Conservation (phyloP, 2,329 filamentous ascomycete species). For the Ampelomyces quisqualis region DNA sequence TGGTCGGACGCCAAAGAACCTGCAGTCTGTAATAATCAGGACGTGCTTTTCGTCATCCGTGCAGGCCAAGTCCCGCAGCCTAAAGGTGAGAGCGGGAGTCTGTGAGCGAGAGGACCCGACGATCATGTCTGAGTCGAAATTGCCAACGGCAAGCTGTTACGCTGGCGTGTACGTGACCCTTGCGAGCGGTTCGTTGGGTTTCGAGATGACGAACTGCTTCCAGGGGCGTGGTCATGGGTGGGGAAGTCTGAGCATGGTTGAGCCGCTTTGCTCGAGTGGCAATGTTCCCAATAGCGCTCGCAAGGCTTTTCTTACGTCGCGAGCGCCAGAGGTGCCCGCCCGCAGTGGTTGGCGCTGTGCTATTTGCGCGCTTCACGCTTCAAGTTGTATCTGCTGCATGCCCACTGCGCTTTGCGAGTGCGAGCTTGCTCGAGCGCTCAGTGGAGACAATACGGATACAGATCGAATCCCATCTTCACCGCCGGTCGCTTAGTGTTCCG, state of each 20-base stretch:
- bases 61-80: constrained; percentile 39
- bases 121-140: constrained; percentile 35
- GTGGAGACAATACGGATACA: constrained; percentile 10
- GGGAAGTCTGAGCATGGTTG: too few relatives aligned
- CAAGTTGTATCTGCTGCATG: constrained; percentile 1
- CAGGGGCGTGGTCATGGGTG: constrained; percentile 14
- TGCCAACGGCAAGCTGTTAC: constrained; percentile 25
- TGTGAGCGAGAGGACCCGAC: constrained; percentile 30
- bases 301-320: background rate
- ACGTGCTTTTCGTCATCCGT: constrained; percentile 36
- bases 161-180: constrained; percentile 21
- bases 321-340: background rate
- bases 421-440: constrained; percentile 12
- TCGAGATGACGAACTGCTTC: constrained; percentile 15
- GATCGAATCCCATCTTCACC: constrained; percentile 19
- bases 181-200: constrained; percentile 11
- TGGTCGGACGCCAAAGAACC: constrained; percentile 29
- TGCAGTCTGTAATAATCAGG: constrained; percentile 31
- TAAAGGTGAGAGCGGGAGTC: constrained; percentile 40
- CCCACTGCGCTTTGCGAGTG: constrained; percentile 19
- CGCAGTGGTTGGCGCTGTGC: background rate
- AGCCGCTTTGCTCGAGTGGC: constrained; percentile 7
- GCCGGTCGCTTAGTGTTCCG: constrained; percentile 6
- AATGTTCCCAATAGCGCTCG: constrained; percentile 8
- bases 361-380: background rate